Conservation (phyloP, 1,284 basidiomycete species). For the Limonomyces culmigenus region DNA sequence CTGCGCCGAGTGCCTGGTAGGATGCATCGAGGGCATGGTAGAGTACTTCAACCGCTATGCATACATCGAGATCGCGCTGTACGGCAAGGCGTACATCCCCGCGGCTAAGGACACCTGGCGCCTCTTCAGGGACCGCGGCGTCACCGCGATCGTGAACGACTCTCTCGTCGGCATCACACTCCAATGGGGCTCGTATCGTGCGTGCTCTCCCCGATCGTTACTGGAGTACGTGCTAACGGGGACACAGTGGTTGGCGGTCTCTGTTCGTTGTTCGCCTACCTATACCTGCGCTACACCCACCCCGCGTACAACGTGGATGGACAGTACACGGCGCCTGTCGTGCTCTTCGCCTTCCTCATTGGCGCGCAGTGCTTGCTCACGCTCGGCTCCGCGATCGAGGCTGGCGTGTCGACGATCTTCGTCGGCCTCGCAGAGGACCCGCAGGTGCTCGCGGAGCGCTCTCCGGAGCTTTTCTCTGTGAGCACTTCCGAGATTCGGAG, state of each 20-base stretch:
- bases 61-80: constrained; percentile 76
- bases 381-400: constrained; percentile 53
- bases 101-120: constrained; percentile 89
- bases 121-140: constrained; percentile 73
- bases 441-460: constrained; percentile 53
- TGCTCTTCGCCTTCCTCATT: constrained; percentile 71
- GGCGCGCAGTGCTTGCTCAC: constrained; percentile 57
- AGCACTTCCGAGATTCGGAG: not conserved
- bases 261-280: constrained; percentile 64
- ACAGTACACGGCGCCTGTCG: constrained; percentile 61
- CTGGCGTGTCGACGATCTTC: constrained; percentile 76
- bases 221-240: too few species aligned
- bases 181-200: too few species aligned
- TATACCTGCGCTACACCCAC: constrained; percentile 61
- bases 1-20: constrained; percentile 68
- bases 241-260: constrained; percentile 60
- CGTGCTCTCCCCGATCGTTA: too few species aligned
- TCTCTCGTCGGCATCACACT: constrained; percentile 68
- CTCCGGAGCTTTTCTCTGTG: constrained; percentile 44
- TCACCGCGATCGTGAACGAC: constrained; percentile 78
- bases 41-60: constrained; percentile 79
- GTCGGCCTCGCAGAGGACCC: constrained; percentile 75
- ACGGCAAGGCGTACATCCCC: constrained; percentile 72
- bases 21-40: constrained; percentile 52
- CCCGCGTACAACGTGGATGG: constrained; percentile 59